These are phyloP conservation scores for Lipomyces anomalus DNA, from an alignment of 805 yeast species.

Conservation along the genomic window DNA sequence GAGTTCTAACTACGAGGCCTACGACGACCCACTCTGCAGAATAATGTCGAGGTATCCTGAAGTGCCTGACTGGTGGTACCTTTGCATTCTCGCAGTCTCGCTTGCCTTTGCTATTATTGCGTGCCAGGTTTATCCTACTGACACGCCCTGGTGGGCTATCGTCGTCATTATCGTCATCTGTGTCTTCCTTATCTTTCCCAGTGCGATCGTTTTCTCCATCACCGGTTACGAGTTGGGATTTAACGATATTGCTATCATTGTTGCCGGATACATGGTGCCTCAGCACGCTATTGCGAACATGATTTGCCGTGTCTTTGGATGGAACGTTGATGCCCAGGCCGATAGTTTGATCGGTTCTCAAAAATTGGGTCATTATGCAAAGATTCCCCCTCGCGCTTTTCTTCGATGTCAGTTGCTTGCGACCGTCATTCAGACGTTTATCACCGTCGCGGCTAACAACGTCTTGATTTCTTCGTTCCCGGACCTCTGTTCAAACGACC, in stretches of 20 bases:
- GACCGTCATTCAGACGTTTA: conserved; percentile 35
- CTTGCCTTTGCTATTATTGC: conserved; percentile 42
- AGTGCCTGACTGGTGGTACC: conserved; percentile 63
- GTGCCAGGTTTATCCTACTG: conserved; percentile 39
- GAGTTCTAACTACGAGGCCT: conserved; percentile 3
- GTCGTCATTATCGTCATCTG: conserved; percentile 53
- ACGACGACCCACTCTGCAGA: conserved; percentile 32
- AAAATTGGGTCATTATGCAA: conserved; percentile 49
- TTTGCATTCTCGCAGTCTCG: conserved; percentile 41
- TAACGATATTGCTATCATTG: conserved; percentile 57
- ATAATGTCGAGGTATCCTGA: conserved; percentile 54
- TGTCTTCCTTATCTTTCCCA: conserved; percentile 54
- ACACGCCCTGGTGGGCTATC: conserved; percentile 60
- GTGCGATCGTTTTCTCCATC: conserved; percentile 56
- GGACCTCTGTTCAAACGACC: conserved; percentile 36
- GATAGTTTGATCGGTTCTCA: conserved; percentile 3
- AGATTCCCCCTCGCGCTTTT: conserved; percentile 45
- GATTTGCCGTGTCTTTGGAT: conserved; percentile 5
- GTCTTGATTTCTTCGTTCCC: conserved; percentile 8
- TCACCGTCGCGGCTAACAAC: neutral
- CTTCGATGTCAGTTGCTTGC: conserved; percentile 49
- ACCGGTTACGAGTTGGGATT: conserved; percentile 58
- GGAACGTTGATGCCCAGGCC: conserved; percentile 7
- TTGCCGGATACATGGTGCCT: conserved; percentile 53
- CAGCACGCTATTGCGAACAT: conserved; percentile 7